Base-by-base conservation (phyloP, 2,329 filamentous ascomycete species). In the Talaromyces sp. region DNA sequence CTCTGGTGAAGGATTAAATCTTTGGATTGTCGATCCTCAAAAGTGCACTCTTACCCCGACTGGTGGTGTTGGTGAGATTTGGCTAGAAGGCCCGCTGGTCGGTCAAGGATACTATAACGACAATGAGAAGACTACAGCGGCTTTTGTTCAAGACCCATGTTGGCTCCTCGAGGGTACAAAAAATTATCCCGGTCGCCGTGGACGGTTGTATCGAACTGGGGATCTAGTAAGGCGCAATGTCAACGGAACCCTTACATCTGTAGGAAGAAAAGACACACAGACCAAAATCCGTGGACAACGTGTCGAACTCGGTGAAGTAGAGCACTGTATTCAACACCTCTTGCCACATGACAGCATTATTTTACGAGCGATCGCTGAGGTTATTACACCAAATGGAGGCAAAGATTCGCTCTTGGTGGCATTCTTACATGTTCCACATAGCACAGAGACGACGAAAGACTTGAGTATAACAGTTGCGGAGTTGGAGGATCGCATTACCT, bases 31-130 rank as follows among this genome's bases (percentile, higher is more conserved):
- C n/a, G 52, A 60, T 60, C 52, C 42, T 82, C 23, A 85, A 90
- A 57, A 87, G 87, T 63, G 92, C 92, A 67, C 86, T 96, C n/a
- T 81, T 18, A 71, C 75, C 0, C 78, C 79, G 0, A 76, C 81
- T 8, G 78, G 77, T 8, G 75, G 72, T 58, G 66, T 70, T 50
- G 73, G 73, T 4, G 72, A 75, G 57, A 67, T 75, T 3, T 77
- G 75, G 73, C 69, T 82, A 0, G 80, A 82, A 63, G 75, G 77
- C 0, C 62, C 69, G 40, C 65, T 73, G 18, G 61, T 77, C 47
- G 80, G 75, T 3, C 71, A 73, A 53, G 81, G 79, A 0, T 83
- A 83, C 60, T 61, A 82, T n/a, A 73, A 75, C n/a, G 74, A 78
- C 36, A 68, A 69, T 0, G 71, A 67, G 9, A 76, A 75, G 63